These are phyloP conservation scores for Pyrus communis DNA, from an alignment of 306 rosid genomes.

Conservation along the genomic window DNA sequence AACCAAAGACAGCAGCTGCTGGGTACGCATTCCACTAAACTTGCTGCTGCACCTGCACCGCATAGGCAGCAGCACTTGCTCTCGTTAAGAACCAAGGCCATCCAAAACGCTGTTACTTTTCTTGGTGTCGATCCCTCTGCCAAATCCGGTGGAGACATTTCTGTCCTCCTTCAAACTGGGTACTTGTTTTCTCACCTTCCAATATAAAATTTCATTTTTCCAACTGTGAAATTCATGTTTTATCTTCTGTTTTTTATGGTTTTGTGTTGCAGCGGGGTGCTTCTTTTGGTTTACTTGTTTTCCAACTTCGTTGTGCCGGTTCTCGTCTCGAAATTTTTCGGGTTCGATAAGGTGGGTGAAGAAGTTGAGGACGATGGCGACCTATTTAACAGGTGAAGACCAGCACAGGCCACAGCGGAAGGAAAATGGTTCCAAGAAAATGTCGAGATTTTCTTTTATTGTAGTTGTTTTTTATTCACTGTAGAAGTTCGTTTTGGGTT, in stretches of 20 bases:
- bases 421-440: too few relatives aligned
- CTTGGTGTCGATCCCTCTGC: constrained; percentile 21
- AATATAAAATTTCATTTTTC: neutral
- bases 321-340: constrained; percentile 26
- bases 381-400: neutral
- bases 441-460: too few relatives aligned
- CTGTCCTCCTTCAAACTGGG: constrained; percentile 37
- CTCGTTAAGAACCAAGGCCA: constrained; percentile 18
- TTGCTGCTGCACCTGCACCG: neutral
- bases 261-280: constrained; percentile 39
- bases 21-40: neutral
- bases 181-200: constrained; percentile 6
- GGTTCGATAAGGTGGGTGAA: constrained; percentile 21
- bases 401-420: neutral
- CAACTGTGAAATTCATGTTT: too few relatives aligned
- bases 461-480: too few relatives aligned
- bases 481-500: too few relatives aligned
- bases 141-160: constrained; percentile 29
- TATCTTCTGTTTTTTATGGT: neutral
- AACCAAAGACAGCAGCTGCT: constrained; percentile 18
- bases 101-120: constrained; percentile 16
- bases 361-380: constrained; percentile 24
- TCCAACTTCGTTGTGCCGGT: constrained; percentile 50
- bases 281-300: constrained; percentile 28
- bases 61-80: constrained; percentile 8